A percentile compares a stretch with the other conserved stretches of the same genome.
Evolutionary conservation across 208 protist species (phyloP).

Genomic region (Trypanosoma mega): DNA sequence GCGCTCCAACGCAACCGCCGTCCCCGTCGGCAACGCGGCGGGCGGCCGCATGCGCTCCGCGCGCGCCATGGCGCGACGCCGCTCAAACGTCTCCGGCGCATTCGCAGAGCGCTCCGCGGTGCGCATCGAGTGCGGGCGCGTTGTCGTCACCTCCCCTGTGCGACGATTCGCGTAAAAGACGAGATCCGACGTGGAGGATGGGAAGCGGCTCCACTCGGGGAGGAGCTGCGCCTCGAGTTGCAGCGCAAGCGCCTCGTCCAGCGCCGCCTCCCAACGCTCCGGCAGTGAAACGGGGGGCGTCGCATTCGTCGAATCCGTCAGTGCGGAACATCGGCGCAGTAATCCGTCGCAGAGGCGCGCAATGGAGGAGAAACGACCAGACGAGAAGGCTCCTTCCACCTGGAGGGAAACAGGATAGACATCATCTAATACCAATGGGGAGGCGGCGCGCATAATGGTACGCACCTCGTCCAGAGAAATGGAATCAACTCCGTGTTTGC

Average conservation of each 20-base stretch:
- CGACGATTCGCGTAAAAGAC: slow-evolving; percentile 8
- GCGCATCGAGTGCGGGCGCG: slow-evolving; percentile 27
- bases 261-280: slow-evolving; percentile 1
- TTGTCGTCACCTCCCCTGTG: slow-evolving; percentile 1
- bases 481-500: not conserved
- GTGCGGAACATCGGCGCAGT: not conserved
- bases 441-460: not conserved
- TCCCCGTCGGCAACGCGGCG: slow-evolving; percentile 26
- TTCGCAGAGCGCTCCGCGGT: slow-evolving; percentile 48
- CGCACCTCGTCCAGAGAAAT: slow-evolving; percentile 5
- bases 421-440: not conserved
- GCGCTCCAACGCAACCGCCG: no score
- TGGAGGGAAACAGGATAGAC: slow-evolving; percentile 3
- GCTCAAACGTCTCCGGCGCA: slow-evolving; percentile 31
- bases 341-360: not conserved
- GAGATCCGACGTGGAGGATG: not conserved
- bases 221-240: slow-evolving; percentile 1
- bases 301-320: no score
- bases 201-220: slow-evolving; percentile 1
- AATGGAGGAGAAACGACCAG: not conserved
- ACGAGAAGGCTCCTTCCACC: not conserved
- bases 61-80: slow-evolving; percentile 41
- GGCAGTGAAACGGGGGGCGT: not conserved
- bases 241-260: not conserved
- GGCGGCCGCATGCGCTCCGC: slow-evolving; percentile 26